Conservation (phyloP, 805 yeast genomes). For the Pichia paraexigua region DNA sequence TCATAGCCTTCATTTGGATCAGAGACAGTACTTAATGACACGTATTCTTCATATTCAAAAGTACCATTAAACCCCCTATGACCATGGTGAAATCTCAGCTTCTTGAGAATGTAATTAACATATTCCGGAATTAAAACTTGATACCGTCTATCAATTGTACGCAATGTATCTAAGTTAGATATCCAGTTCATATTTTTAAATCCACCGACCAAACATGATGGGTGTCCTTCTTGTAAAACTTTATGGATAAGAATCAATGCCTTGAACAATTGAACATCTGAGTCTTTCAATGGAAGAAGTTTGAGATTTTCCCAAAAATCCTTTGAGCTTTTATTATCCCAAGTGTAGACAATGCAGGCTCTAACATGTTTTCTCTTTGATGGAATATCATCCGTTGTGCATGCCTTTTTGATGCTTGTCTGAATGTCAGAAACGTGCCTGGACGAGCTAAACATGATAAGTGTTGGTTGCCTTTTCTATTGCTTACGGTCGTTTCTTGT, state of each 20-base stretch:
- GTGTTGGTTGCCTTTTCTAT: too few relatives aligned
- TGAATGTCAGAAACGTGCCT: slow-evolving; percentile 34
- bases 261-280: slow-evolving; percentile 80
- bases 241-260: slow-evolving; percentile 81
- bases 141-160: slow-evolving; percentile 43
- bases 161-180: slow-evolving; percentile 56
- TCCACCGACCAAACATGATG: slow-evolving; percentile 72
- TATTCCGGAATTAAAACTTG: slow-evolving; percentile 73
- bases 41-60: slow-evolving; percentile 92
- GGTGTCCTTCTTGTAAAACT: slow-evolving; percentile 97
- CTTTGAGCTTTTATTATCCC: slow-evolving; percentile 85
- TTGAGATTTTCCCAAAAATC: slow-evolving; percentile 83
- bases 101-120: slow-evolving; percentile 57
- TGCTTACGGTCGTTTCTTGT: too few relatives aligned
- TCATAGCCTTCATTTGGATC: slow-evolving; percentile 97
- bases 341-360: slow-evolving; percentile 89
- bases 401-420: slow-evolving; percentile 68
- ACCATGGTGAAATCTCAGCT: slow-evolving; percentile 72
- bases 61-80: slow-evolving; percentile 92
- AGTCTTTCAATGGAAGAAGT: slow-evolving; percentile 68
- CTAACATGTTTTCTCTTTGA: slow-evolving; percentile 96
- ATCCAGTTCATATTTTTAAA: slow-evolving; percentile 73
- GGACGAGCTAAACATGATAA: slow-evolving; percentile 16
- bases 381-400: slow-evolving; percentile 77
- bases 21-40: slow-evolving; percentile 75